These are phyloP conservation scores for Grosmannia penicillata DNA, from an alignment of 2,329 filamentous ascomycete species.

Conservation along the genomic window DNA sequence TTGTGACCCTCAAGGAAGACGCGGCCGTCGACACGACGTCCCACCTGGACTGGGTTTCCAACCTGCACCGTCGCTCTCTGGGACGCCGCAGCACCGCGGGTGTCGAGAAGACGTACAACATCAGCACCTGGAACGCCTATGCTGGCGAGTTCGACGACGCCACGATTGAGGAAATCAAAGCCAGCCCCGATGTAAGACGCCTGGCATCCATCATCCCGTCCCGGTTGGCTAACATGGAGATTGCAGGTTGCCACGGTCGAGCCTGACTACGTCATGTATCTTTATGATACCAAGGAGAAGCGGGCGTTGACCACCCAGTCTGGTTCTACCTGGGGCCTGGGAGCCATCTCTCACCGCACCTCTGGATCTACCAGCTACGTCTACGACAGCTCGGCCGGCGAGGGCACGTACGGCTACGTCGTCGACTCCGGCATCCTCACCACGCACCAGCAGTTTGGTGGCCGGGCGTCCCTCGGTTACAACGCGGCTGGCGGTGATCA, in stretches of 20 bases:
- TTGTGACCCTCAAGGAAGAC: conserved; percentile 2
- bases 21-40: not conserved
- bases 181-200: conserved; percentile 13
- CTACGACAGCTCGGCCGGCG: conserved; percentile 14
- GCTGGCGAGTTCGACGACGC: conserved; percentile 25
- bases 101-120: conserved; percentile 18
- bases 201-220: not conserved
- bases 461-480: conserved; percentile 16
- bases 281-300: conserved; percentile 12
- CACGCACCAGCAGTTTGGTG: conserved; percentile 18
- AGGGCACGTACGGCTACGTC: conserved; percentile 22
- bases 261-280: conserved; percentile 11
- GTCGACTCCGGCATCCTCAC: conserved; percentile 29
- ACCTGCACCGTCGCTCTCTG: conserved; percentile 18
- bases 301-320: conserved; percentile 2
- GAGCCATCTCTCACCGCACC: conserved; percentile 13
- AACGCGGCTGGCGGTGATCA: conserved; percentile 12
- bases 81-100: conserved; percentile 14
- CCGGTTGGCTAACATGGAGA: not conserved
- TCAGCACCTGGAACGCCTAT: conserved; percentile 25
- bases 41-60: conserved; percentile 19
- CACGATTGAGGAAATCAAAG: conserved; percentile 24
- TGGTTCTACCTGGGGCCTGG: conserved; percentile 14
- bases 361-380: conserved; percentile 10
- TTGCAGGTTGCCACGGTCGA: conserved; percentile 20